Conservation (phyloP, 768 basidiomycete genomes). For the Boletus subparvulus region DNA sequence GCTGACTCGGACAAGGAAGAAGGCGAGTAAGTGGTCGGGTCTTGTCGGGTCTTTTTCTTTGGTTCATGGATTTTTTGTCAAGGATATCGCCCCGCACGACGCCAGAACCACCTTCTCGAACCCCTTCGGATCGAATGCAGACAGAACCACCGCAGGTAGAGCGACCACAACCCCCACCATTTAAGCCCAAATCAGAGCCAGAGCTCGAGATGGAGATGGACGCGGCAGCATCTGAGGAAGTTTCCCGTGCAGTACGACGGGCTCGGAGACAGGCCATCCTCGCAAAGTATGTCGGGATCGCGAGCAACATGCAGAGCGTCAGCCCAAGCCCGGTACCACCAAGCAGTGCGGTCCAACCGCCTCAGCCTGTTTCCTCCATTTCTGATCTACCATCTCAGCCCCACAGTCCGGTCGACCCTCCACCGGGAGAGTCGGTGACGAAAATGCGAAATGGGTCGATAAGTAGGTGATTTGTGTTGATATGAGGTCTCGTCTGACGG, state of each 20-base stretch:
- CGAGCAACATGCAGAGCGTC: conserved; percentile 42
- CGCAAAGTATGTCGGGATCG: conserved; percentile 64
- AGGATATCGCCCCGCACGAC: conserved; percentile 67
- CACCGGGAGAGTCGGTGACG: conserved; percentile 8
- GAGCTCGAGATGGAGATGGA: conserved; percentile 58
- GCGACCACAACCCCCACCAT: conserved; percentile 15
- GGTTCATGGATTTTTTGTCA: conserved; percentile 12
- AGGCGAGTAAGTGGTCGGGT: conserved; percentile 77
- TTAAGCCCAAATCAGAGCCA: conserved; percentile 33
- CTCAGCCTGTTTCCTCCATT: conserved; percentile 53
- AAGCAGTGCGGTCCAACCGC: conserved; percentile 76
- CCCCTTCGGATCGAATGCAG: conserved; percentile 24
- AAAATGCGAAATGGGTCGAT: conserved; percentile 20
- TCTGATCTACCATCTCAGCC: conserved; percentile 65
- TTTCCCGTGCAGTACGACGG: conserved; percentile 63
- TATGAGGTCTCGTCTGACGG: background rate
- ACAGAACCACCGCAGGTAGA: conserved; percentile 18
- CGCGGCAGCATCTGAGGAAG: conserved; percentile 50
- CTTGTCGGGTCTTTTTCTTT: conserved; percentile 4
- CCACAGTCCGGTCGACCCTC: conserved; percentile 43
- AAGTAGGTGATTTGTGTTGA: conserved; percentile 14
- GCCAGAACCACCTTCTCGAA: conserved; percentile 23
- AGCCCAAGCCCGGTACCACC: conserved; percentile 61
- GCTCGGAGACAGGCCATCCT: conserved; percentile 75
- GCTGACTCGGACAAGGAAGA: conserved; percentile 74